These are phyloP conservation scores for Rhizoclosmatium globosum DNA, from an alignment of 192 early-diverging fungal species.

Conservation along the genomic window DNA sequence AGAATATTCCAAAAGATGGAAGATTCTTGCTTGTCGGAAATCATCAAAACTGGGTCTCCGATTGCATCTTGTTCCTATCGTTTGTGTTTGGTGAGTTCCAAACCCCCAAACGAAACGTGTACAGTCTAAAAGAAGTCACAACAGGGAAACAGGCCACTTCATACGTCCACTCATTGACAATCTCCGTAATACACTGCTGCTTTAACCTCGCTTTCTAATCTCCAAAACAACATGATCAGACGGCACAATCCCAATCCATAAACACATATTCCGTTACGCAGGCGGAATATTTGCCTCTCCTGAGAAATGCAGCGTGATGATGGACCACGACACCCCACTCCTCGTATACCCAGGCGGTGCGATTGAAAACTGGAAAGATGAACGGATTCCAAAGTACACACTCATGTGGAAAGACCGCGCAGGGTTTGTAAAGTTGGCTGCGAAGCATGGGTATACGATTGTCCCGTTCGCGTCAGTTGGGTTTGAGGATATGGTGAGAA, in stretches of 20 bases:
- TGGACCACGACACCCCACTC: constrained; percentile 29
- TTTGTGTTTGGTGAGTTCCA: too few species aligned
- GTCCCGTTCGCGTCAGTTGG: constrained; percentile 42
- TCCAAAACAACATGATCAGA: background rate
- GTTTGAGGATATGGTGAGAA: constrained; percentile 34
- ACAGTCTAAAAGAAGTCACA: too few species aligned
- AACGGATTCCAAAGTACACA: constrained; percentile 26
- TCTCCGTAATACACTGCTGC: constrained; percentile 1
- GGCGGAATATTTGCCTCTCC: constrained; percentile 34
- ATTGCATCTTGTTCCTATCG: too few species aligned
- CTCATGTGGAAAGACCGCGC: constrained; percentile 41
- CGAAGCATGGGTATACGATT: constrained; percentile 43
- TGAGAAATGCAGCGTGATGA: constrained; percentile 18
- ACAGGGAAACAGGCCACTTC: constrained; percentile 33
- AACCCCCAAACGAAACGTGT: too few species aligned
- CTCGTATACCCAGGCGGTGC: constrained; percentile 43
- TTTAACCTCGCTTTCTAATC: background rate
- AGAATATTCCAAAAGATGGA: background rate
- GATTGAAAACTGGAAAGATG: constrained; percentile 37
- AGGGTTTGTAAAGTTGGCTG: constrained; percentile 44
- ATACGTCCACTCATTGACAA: constrained; percentile 33
- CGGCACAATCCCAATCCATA: constrained; percentile 38
- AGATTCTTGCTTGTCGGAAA: constrained; percentile 44
- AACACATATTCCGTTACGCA: constrained; percentile 16
- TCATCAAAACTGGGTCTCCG: constrained; percentile 22